Percentiles rank a stretch among this genome's conserved stretches.
These are phyloP conservation scores for Aspergillus saccharolyticus DNA, from an alignment of 495 filamentous ascomycete genomes.

Conservation along the genomic window DNA sequence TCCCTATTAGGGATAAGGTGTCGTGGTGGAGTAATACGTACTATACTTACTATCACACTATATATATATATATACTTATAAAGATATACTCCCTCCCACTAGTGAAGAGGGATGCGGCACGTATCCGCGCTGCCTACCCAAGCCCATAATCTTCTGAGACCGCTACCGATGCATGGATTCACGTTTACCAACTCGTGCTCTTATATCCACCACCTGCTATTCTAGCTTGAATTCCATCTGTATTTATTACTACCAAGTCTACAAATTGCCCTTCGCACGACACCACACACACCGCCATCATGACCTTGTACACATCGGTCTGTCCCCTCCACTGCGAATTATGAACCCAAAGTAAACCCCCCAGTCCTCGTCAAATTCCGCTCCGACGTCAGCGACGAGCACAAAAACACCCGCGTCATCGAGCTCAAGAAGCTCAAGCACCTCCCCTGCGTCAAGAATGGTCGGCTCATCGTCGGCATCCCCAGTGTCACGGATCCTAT, in stretches of 20 bases:
- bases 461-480: slow-evolving; percentile 40
- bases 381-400: slow-evolving; percentile 24
- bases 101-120: not conserved
- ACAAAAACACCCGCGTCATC: slow-evolving; percentile 35
- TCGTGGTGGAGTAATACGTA: too few relatives aligned
- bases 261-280: too few relatives aligned
- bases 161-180: too few relatives aligned
- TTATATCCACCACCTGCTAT: not conserved
- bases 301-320: slow-evolving; percentile 38
- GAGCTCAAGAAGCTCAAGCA: slow-evolving; percentile 41
- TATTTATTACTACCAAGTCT: too few relatives aligned
- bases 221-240: too few relatives aligned
- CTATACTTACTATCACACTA: too few relatives aligned
- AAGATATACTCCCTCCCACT: too few relatives aligned
- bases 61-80: too few relatives aligned
- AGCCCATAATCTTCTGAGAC: not conserved
- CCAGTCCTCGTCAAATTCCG: slow-evolving; percentile 46
- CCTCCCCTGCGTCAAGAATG: slow-evolving; percentile 35
- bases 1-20: too few relatives aligned
- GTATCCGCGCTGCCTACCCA: not conserved
- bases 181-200: too few relatives aligned
- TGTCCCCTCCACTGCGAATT: not conserved
- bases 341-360: not conserved
- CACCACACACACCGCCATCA: slow-evolving; percentile 13
- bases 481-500: slow-evolving; percentile 42